phyloP scores from a whole-genome alignment of 2,329 filamentous ascomycete genomes.

The Fusarium sp. region DNA sequence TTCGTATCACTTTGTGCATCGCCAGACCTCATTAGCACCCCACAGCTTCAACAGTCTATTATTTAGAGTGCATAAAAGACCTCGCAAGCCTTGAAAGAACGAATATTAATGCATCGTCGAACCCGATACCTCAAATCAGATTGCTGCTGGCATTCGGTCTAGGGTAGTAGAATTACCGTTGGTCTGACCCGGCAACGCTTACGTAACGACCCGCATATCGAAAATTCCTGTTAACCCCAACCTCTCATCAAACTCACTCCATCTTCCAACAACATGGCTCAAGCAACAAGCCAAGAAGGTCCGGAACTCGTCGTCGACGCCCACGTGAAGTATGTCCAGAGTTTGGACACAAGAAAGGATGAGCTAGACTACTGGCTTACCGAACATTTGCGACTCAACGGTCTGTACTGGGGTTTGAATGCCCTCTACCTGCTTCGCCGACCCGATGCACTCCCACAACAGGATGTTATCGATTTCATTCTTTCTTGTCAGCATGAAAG shows the following conservation, averaged over 20 bases:
- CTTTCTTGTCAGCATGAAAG: conserved; percentile 90
- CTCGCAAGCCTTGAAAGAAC: not conserved
- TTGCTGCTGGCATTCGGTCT: conserved; percentile 1
- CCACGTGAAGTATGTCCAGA: conserved; percentile 94
- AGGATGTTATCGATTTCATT: conserved; percentile 90
- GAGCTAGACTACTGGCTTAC: conserved; percentile 98
- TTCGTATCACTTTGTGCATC: not conserved
- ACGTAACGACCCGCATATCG: conserved; percentile 28
- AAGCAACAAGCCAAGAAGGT: conserved; percentile 52
- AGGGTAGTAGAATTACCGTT: conserved; percentile 16
- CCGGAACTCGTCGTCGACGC: conserved; percentile 64
- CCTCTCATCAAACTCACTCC: conserved; percentile 4
- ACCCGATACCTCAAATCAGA: not conserved
- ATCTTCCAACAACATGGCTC: conserved; percentile 49
- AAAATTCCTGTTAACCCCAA: conserved; percentile 32
- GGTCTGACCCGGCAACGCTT: conserved; percentile 32
- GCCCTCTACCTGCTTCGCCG: conserved; percentile 86
- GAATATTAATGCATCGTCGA: not conserved
- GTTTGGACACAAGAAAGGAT: conserved; percentile 90
- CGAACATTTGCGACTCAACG: conserved; percentile 94
- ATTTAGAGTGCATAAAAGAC: not conserved
- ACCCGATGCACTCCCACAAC: conserved; percentile 83
- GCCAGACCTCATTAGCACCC: not conserved
- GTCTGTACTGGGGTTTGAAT: conserved; percentile 95
- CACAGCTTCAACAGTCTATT: not conserved